Conservation (phyloP, 257 asterid genomes). For the Coffea eugenioides region DNA sequence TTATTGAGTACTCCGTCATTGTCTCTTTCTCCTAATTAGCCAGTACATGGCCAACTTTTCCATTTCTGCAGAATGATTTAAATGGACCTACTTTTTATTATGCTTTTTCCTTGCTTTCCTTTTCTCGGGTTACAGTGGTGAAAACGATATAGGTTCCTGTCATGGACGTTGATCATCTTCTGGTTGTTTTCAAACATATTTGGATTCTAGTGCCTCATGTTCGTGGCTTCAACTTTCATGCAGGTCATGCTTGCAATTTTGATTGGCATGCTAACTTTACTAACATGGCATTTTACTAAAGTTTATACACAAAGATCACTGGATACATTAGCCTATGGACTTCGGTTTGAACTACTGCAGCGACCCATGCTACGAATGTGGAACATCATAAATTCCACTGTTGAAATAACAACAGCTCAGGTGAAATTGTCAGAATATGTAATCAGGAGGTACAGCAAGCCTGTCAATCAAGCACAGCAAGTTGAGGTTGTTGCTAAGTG, state of each 20-base stretch:
- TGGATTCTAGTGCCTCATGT: neutral
- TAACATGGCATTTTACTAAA: slow-evolving; percentile 93
- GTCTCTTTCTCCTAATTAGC: neutral
- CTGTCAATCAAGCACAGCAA: slow-evolving; percentile 70
- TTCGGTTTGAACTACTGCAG: slow-evolving; percentile 82
- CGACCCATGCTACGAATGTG: slow-evolving; percentile 87
- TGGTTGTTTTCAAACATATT: neutral
- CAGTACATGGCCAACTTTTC: neutral
- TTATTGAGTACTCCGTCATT: neutral
- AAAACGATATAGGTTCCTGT: neutral
- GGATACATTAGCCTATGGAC: slow-evolving; percentile 74
- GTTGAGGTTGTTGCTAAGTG: slow-evolving; percentile 55
- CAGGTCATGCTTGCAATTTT: slow-evolving; percentile 89
- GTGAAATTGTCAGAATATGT: slow-evolving; percentile 79
- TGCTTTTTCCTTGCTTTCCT: neutral
- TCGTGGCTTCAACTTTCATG: slow-evolving; percentile 21
- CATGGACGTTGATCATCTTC: neutral
- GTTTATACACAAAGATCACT: slow-evolving; percentile 74
- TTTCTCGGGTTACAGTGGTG: neutral
- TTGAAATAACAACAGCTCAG: slow-evolving; percentile 86
- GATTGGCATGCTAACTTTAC: slow-evolving; percentile 76
- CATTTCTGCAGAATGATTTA: neutral
- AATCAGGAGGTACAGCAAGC: slow-evolving; percentile 58
- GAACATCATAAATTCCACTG: slow-evolving; percentile 78
- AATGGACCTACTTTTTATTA: neutral